A percentile compares a stretch with the other conserved stretches of the same genome.
Conservation (phyloP, 2,329 filamentous ascomycete species). For the Acarospora socialis region DNA sequence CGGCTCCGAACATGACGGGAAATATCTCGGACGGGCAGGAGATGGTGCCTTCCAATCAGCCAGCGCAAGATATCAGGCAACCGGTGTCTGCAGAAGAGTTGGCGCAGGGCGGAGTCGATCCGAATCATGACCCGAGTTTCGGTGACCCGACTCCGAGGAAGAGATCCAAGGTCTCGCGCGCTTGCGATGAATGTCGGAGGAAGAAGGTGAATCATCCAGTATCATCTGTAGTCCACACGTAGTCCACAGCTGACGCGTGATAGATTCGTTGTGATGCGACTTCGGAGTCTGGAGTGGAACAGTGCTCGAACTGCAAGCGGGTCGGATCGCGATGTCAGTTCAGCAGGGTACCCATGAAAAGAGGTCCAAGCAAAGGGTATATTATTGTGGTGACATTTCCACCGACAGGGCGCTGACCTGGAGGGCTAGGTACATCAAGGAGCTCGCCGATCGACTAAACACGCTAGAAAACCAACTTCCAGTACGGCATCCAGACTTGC, state of each 20-base stretch:
- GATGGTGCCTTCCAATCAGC: constrained; percentile 22
- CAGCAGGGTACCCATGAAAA: constrained; percentile 74
- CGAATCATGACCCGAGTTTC: constrained; percentile 34
- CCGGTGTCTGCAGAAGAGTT: constrained; percentile 7
- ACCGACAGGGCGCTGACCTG: not conserved
- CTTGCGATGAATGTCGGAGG: constrained; percentile 76
- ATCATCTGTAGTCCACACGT: constrained; percentile 1
- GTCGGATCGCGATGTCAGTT: constrained; percentile 69
- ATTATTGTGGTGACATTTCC: constrained; percentile 11
- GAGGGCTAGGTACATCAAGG: constrained; percentile 63
- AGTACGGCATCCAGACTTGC: constrained; percentile 17
- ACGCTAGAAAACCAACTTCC: constrained; percentile 65
- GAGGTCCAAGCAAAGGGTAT: constrained; percentile 78
- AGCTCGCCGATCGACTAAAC: constrained; percentile 72
- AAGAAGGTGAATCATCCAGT: constrained; percentile 46
- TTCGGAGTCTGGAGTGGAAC: constrained; percentile 55
- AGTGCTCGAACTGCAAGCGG: constrained; percentile 69
- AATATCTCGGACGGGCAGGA: constrained; percentile 12
- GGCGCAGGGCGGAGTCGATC: constrained; percentile 28
- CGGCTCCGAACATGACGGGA: constrained; percentile 27
- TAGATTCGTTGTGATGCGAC: constrained; percentile 72
- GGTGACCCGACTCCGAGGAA: constrained; percentile 54
- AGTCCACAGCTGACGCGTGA: constrained; percentile 7
- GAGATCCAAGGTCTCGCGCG: constrained; percentile 72
- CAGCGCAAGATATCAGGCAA: constrained; percentile 9